phyloP scores from a whole-genome alignment of 345 rosid species.

The Syzygium grande region DNA sequence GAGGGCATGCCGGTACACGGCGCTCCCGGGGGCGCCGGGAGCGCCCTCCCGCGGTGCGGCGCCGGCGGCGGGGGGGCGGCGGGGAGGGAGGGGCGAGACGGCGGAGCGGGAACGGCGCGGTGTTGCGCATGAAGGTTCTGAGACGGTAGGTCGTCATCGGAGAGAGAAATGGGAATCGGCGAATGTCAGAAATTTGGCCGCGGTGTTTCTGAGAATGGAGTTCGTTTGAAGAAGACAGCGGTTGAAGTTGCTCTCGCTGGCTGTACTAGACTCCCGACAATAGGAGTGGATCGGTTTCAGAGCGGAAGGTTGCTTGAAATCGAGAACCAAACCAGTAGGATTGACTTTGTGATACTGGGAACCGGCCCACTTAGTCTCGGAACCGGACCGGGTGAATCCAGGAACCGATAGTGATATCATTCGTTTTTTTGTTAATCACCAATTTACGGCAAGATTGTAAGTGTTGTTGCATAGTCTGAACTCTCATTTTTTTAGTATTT shows the following conservation, averaged over 20 bases:
- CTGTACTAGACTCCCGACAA: background rate
- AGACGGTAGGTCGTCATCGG: slow-evolving; percentile 31
- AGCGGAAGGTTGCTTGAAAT: too few relatives aligned
- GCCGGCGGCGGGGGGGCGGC: background rate
- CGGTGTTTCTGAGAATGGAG: background rate
- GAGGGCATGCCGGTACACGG: slow-evolving; percentile 37
- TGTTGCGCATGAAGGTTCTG: slow-evolving; percentile 11
- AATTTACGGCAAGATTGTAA: too few relatives aligned
- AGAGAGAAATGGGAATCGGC: background rate
- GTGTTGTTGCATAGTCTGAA: too few relatives aligned
- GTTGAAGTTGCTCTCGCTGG: background rate
- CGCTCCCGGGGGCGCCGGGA: slow-evolving; percentile 21
- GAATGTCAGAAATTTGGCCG: background rate
- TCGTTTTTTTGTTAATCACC: too few relatives aligned
- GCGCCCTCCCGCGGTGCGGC: slow-evolving; percentile 21
- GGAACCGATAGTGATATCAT: too few relatives aligned
- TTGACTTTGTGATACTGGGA: too few relatives aligned
- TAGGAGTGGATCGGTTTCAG: too few relatives aligned
- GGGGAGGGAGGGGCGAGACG: slow-evolving; percentile 5
- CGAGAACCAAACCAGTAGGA: too few relatives aligned
- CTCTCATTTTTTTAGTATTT: too few relatives aligned
- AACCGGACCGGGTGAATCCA: too few relatives aligned
- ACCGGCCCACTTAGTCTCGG: too few relatives aligned
- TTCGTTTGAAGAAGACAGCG: background rate
- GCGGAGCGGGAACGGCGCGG: slow-evolving; percentile 14